Evolutionary conservation across 1,284 basidiomycete species (phyloP), one percentile per base, ranked within the genome.

Genomic region (Malassezia caprae): DNA sequence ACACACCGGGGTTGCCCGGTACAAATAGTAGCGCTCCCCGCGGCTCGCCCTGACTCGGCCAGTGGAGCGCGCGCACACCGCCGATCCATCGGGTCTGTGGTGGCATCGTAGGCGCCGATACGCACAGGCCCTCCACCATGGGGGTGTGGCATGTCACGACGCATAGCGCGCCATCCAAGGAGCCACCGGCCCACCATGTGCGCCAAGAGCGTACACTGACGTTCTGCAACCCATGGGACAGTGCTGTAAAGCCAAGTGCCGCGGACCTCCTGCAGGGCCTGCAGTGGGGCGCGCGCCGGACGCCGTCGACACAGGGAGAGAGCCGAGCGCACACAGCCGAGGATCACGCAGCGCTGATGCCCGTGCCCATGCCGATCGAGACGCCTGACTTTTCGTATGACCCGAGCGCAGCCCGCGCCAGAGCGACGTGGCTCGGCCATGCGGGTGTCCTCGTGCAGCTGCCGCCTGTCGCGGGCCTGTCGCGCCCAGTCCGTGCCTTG

Each of bases 401-500:
- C 42, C 43, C 43, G 3, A 15, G 32, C 8, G 19, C 41, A 1
- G 32, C 30, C 8, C 58, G 51, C 10, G 47, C 40, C 3, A 35
- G 53, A n/a, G 63, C 59, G 1, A 72, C 69, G 27, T 73, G 71
- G 71, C 56, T 73, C 0, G 71, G 71, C 0, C 71, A 73, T 45
- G 71, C 71, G 1, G 59, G 68, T 30, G 67, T 65, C 2, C 60
- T 72, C 4, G 46, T 72, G 1, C 62, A 72, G 48, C 55, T 73
- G 0, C 57, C 69, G 6, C 35, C 62, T 0, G 50, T 61, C 0
- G 21, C 37, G 2, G 39, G 48, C 3, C 47, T 27, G 2, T 23
- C 11, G 12, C 55, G 61, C 7, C 63, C 68, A 0, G 35, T 70
- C 5, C 56, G 59, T 2, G 41, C 67, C 1, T 60, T 73, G 3